A percentile compares a stretch with the other conserved stretches of the same genome.
Evolutionary conservation across 2,329 filamentous ascomycete genomes (phyloP).

Genomic region (Beauveria sp.): DNA sequence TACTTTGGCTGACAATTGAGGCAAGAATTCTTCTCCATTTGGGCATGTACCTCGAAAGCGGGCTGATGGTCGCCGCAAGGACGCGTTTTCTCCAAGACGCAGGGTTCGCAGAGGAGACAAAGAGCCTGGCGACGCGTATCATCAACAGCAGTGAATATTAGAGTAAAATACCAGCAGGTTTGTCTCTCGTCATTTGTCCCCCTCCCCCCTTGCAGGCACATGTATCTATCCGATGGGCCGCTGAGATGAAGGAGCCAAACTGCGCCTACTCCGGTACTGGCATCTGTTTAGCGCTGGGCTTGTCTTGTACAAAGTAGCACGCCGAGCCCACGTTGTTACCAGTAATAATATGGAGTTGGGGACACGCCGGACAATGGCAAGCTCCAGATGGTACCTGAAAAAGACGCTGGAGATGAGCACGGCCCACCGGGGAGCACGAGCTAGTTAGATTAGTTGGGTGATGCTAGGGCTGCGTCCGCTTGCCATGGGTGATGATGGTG

Average conservation of each 20-base stretch:
- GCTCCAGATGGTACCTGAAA: not conserved
- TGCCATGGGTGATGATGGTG: too few species aligned
- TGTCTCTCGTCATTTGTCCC: not conserved
- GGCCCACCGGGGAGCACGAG: not conserved
- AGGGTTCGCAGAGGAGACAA: not conserved
- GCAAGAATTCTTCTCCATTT: not conserved
- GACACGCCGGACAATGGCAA: not conserved
- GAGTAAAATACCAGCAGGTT: not conserved
- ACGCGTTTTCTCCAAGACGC: not conserved
- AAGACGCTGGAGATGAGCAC: slow-evolving; percentile 7
- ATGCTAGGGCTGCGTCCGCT: not conserved
- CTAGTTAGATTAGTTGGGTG: not conserved
- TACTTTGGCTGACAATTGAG: not conserved
- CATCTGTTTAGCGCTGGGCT: not conserved
- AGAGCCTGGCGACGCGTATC: not conserved
- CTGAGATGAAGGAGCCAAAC: not conserved
- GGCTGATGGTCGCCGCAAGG: not conserved
- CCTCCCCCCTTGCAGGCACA: not conserved
- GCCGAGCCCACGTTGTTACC: not conserved
- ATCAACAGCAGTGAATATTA: not conserved
- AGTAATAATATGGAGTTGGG: not conserved
- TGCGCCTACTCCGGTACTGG: too few species aligned
- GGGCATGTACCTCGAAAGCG: not conserved
- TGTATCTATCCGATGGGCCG: not conserved
- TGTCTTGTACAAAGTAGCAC: not conserved